Evolutionary conservation across 2,329 filamentous ascomycete genomes (phyloP).

Genomic region (Lecanosticta acicola): DNA sequence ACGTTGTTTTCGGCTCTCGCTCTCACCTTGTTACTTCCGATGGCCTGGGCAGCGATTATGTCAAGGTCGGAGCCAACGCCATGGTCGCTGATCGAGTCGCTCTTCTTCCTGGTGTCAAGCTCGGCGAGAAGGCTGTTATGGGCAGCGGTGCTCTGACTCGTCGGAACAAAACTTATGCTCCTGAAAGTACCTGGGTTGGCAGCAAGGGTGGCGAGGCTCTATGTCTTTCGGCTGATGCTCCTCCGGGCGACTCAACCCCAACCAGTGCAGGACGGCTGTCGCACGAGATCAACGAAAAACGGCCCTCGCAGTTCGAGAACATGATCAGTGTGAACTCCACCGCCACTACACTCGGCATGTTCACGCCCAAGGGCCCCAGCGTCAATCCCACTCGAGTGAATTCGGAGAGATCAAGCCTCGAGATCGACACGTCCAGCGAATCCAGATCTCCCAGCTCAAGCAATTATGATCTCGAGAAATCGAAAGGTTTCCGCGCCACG

Average conservation of each 20-base stretch:
- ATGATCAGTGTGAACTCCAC: conserved; percentile 24
- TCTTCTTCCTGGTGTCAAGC: conserved; percentile 47
- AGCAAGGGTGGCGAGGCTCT: conserved; percentile 49
- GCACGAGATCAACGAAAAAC: conserved; percentile 14
- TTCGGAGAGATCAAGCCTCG: conserved; percentile 21
- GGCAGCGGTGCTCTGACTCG: conserved; percentile 51
- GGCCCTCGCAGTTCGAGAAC: conserved; percentile 5
- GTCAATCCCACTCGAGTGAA: conserved; percentile 7
- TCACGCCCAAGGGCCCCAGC: not conserved
- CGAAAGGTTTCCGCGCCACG: not conserved
- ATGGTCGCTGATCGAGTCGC: conserved; percentile 56
- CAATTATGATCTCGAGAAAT: conserved; percentile 6
- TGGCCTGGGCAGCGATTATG: conserved; percentile 43
- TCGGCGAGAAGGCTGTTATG: conserved; percentile 48
- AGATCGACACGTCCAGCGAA: conserved; percentile 5
- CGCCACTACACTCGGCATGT: conserved; percentile 23
- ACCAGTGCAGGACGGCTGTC: conserved; percentile 1
- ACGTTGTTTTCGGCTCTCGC: conserved; percentile 56
- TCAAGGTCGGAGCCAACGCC: conserved; percentile 45
- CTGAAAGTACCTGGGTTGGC: conserved; percentile 48
- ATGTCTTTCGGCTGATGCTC: conserved; percentile 35
- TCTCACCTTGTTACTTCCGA: conserved; percentile 52
- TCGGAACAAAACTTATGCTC: conserved; percentile 41
- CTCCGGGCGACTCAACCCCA: conserved; percentile 2
- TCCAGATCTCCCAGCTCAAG: not conserved